phyloP scores from a whole-genome alignment of 768 basidiomycete species.

The Boletus vinaceobasis region DNA sequence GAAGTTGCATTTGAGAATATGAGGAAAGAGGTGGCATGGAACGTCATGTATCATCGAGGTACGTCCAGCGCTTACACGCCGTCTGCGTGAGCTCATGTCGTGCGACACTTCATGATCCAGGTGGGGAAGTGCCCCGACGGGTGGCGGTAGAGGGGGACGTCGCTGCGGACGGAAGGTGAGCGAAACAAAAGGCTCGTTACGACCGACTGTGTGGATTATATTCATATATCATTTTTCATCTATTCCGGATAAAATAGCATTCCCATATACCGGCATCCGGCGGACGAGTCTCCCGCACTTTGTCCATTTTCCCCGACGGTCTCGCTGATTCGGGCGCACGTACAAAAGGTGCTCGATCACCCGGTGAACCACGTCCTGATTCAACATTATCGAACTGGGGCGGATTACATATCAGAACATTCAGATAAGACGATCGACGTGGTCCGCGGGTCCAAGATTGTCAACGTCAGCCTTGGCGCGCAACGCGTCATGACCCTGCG shows the following conservation, averaged over 20 bases:
- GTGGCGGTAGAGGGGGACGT: conserved; percentile 62
- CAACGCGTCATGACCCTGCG: conserved; percentile 75
- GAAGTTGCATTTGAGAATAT: conserved; percentile 55
- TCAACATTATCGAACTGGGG: conserved; percentile 74
- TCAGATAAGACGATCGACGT: conserved; percentile 87
- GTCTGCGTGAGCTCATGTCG: background rate
- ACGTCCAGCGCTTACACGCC: conserved; percentile 10
- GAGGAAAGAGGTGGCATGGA: conserved; percentile 66
- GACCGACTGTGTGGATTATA: conserved; percentile 1
- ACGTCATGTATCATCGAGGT: conserved; percentile 74
- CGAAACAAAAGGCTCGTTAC: conserved; percentile 12
- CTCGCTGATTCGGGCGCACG: conserved; percentile 56
- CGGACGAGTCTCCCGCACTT: conserved; percentile 72
- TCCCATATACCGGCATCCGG: conserved; percentile 80
- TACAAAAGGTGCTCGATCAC: conserved; percentile 56
- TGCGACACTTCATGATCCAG: conserved; percentile 33
- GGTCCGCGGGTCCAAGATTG: conserved; percentile 66
- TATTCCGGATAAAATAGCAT: conserved; percentile 39
- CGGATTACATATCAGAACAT: conserved; percentile 83
- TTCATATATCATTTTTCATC: background rate
- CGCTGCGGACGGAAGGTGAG: conserved; percentile 47
- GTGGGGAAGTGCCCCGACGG: conserved; percentile 68
- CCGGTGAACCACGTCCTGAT: conserved; percentile 83
- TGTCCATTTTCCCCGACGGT: conserved; percentile 68
- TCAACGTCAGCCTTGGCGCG: conserved; percentile 79